Percentiles rank a stretch among this genome's conserved stretches.
phyloP scores from a whole-genome alignment of 1,284 basidiomycete species.

The Mycosarcoma mackinlayi region DNA sequence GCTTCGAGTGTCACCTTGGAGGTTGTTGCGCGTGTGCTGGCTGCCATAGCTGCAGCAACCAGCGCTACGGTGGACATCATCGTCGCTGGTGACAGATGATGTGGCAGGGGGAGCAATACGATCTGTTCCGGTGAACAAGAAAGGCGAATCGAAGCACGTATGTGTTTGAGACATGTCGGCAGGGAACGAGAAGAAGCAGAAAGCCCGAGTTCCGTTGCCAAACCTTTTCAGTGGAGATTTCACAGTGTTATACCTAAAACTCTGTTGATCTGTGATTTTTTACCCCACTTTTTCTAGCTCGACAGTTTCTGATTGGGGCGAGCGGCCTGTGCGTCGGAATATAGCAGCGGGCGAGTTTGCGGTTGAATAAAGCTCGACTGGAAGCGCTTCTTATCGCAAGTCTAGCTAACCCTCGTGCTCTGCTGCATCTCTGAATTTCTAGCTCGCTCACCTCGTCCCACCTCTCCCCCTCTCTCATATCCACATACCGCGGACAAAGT shows the following conservation, averaged over 20 bases:
- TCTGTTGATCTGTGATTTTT: not conserved
- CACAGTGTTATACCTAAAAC: not conserved
- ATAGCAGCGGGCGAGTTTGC: constrained; percentile 1
- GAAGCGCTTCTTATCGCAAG: too few species aligned
- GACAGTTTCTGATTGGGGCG: too few species aligned
- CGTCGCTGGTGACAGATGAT: too few species aligned
- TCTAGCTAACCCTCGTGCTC: too few species aligned
- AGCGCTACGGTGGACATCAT: not conserved
- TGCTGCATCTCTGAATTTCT: too few species aligned
- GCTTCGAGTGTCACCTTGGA: constrained; percentile 35
- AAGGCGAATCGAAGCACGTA: too few species aligned
- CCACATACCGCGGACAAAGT: not conserved
- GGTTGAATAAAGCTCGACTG: not conserved
- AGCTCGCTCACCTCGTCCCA: not conserved
- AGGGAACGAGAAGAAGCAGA: not conserved
- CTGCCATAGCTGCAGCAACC: not conserved
- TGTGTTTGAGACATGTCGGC: too few species aligned
- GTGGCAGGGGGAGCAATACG: not conserved
- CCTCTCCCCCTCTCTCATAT: not conserved
- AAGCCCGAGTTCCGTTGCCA: not conserved
- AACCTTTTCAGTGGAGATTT: too few species aligned
- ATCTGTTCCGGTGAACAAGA: too few species aligned
- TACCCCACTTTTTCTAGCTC: constrained; percentile 1
- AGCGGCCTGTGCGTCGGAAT: not conserved
- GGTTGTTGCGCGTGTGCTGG: constrained; percentile 17